Percentiles rank a stretch among this genome's conserved stretches.
Evolutionary conservation across 441 rosid genomes (phyloP).

Genomic region (Brassica hybrid): DNA sequence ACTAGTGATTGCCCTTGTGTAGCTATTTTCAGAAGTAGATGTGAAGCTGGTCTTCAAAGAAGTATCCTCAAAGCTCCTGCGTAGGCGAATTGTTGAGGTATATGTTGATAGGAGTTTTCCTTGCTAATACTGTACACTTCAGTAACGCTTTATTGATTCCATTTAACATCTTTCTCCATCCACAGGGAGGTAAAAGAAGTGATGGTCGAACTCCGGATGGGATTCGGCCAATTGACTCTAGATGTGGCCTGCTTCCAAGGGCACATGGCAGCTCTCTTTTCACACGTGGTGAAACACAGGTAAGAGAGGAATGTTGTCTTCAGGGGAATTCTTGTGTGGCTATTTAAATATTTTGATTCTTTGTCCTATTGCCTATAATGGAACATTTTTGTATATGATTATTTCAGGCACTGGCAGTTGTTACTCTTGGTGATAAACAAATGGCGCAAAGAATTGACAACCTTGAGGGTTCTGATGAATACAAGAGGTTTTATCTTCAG

Average conservation of each 20-base stretch:
- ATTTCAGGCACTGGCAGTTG: conserved; percentile 91
- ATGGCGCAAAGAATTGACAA: conserved; percentile 97
- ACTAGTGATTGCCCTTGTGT: conserved; percentile 38
- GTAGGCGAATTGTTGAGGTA: conserved; percentile 96
- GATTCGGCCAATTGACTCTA: conserved; percentile 87
- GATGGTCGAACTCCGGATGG: conserved; percentile 87
- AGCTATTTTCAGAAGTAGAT: conserved; percentile 93
- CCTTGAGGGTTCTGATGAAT: conserved; percentile 81
- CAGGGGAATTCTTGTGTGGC: conserved; percentile 3
- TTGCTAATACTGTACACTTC: conserved; percentile 1
- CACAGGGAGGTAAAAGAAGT: conserved; percentile 95
- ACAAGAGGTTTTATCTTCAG: conserved; percentile 99
- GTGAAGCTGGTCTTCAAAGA: conserved; percentile 98
- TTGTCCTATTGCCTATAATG: conserved; percentile 14
- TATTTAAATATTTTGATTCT: conserved; percentile 9
- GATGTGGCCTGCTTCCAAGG: conserved; percentile 95
- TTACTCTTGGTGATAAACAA: conserved; percentile 95
- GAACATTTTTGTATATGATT: conserved; percentile 26
- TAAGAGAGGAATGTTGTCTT: conserved; percentile 31
- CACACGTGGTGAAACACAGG: conserved; percentile 99
- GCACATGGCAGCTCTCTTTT: conserved; percentile 99
- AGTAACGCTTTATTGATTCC: background rate
- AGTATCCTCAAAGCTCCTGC: conserved; percentile 83
- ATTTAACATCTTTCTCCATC: conserved; percentile 29
- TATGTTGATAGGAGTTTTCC: conserved; percentile 16